Evolutionary conservation across 495 filamentous ascomycete species (phyloP).

Genomic region (Penicillium bialowiezense): DNA sequence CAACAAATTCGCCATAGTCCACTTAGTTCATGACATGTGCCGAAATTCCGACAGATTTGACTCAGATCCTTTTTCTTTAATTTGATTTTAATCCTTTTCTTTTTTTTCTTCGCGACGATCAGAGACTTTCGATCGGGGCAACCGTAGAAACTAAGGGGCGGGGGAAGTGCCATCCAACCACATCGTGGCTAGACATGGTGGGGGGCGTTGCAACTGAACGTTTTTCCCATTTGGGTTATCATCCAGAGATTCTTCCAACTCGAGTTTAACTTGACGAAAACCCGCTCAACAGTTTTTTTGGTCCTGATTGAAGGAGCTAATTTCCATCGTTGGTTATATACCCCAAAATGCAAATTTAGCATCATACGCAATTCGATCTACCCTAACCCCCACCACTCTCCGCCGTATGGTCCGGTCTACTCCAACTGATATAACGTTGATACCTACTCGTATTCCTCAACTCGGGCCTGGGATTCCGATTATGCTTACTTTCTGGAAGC

Average conservation of each 20-base stretch:
- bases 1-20: background rate
- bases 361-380: constrained; percentile 6
- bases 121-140: constrained; percentile 5
- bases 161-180: constrained; percentile 19
- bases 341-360: too few species aligned
- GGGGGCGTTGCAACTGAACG: constrained; percentile 18
- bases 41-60: constrained; percentile 13
- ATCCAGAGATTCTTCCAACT: constrained; percentile 5
- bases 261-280: background rate
- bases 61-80: too few species aligned
- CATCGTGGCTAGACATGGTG: constrained; percentile 9
- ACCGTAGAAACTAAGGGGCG: constrained; percentile 17
- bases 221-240: constrained; percentile 1
- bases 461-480: constrained; percentile 22
- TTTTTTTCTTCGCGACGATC: too few species aligned
- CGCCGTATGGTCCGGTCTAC: constrained; percentile 3
- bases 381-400: constrained; percentile 8
- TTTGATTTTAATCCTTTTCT: too few species aligned
- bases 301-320: constrained; percentile 14
- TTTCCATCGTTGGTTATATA: constrained; percentile 18
- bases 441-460: too few species aligned
- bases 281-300: constrained; percentile 5
- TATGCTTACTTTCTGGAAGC: constrained; percentile 26
- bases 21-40: constrained; percentile 7
- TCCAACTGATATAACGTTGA: constrained; percentile 1